Base-by-base conservation (phyloP, 805 yeast genomes). In the Pichia thaimueangensis region DNA sequence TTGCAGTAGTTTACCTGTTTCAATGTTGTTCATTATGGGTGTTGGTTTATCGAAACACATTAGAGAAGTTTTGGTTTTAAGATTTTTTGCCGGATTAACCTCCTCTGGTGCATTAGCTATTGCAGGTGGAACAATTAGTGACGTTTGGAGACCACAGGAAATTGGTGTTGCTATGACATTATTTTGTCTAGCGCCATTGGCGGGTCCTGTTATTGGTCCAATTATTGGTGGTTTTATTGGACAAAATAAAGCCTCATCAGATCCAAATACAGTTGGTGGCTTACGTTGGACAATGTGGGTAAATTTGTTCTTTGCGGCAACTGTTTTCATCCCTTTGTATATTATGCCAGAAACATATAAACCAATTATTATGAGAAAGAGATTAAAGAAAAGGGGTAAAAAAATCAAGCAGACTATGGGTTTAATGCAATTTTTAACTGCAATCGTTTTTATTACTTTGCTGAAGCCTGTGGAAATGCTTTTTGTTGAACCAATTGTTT, bases 81-180 rank as follows among this genome's bases (percentile, higher is more conserved):
- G 96, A 52, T 83, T 84, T 55, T 75, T 87, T 53, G 68, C 82
- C 17, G 95, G 95, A 1, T 69, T 81, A 23, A 71, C 81, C 37
- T 86, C 93, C 1, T 79, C 89, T 2, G 94, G 93, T 3, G 87
- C 89, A 2, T 69, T 87, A 64, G 81, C 95, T 9, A 77, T 85
- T 50, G 91, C 87, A 11, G 87, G 89, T 41, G 96, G 95, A 49
- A 80, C 93, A 5, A 76, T 87, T 47, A 67, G 80, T 42, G 96
- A 87, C 63, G 62, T 86, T 37, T 87, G 89, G 80, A 73, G 69
- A 17, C 76, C 80, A 27, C 72, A 74, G 32, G 77, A 78, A 56
- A 63, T 79, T 56, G 83, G 87, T 13, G 52, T 80, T 4, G 88
- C 94, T n/a, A 75, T 84, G 80, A 75, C 84, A 3, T 62, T 79